Evolutionary conservation across 768 basidiomycete species (phyloP), one percentile per base, ranked within the genome.

Genomic region (Tricholomella constricta): DNA sequence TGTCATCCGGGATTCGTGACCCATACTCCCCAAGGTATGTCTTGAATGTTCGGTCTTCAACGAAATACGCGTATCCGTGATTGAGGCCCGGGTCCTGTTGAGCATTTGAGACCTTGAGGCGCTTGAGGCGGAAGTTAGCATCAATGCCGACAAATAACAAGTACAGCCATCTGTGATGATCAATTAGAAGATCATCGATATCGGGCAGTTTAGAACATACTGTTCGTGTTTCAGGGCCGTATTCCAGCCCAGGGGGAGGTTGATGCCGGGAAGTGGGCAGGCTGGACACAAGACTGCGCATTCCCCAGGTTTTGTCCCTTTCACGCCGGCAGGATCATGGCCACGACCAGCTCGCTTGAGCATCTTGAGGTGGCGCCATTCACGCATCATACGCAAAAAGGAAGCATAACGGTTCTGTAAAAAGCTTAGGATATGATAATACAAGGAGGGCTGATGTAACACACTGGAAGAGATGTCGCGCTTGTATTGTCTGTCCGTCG

Each of bases 401-500:
- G 45, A 2, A 6, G 7, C 6, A 25, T 52, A 52, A 6, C 29
- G 29, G 31, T 52, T 36, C 45, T 52, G 19, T 27, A 2, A 17
- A 26, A 25, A 7, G 9, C 9, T 3, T 9, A 27, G 9, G 10
- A 25, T 12, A 31, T 31, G 20, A 20, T 4, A 20, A 17, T 20
- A n/a, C 15, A 36, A 4, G 11, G 14, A 20, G n/a, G 40, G 32
- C 29, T 4, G 11, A 41, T 8, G 36, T n/a, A 3, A 32, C 48
- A 32, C 23, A 41, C 48, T 11, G 38, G 38, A 3, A 22, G 15
- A 7, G 15, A 6, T n/a, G 29, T 14, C 27, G 17, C 14, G 1
- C 40, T 63, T 0, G 57, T 62, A 42, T 71, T 71, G 34, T 69
- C 58, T 0, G 62, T 63, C 4, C 63, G 44, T 7, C 65, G 53